phyloP scores from a whole-genome alignment of 2,329 filamentous ascomycete genomes.

The Sclerotinia nivalis region DNA sequence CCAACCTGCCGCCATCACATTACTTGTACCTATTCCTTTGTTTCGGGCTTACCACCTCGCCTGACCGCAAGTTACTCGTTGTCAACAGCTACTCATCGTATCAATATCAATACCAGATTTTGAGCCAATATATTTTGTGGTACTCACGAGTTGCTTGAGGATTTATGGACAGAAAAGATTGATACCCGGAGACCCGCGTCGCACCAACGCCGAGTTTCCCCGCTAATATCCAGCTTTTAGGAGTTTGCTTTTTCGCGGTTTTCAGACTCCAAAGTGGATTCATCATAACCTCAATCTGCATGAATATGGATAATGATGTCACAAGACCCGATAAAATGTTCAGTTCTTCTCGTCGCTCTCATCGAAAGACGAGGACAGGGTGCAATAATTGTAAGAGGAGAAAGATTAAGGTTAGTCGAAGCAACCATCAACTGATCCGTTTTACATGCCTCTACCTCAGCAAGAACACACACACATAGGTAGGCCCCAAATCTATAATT shows the following conservation, averaged over 20 bases:
- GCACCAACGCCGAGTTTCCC: neutral
- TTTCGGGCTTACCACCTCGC: neutral
- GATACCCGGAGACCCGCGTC: neutral
- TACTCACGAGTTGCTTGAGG: neutral
- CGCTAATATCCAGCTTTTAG: neutral
- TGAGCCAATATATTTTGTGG: neutral
- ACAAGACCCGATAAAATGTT: constrained; percentile 9
- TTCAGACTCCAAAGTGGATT: neutral
- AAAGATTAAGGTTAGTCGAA: constrained; percentile 18
- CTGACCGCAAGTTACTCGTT: neutral
- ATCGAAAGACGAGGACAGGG: constrained; percentile 16
- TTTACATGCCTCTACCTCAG: neutral
- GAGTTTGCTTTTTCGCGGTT: neutral
- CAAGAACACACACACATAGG: neutral
- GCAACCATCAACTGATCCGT: too few species aligned
- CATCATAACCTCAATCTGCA: neutral
- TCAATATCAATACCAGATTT: neutral
- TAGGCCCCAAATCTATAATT: neutral
- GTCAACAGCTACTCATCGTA: neutral
- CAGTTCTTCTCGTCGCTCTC: constrained; percentile 19
- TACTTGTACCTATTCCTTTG: neutral
- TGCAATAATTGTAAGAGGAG: constrained; percentile 20
- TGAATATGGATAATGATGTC: constrained; percentile 8
- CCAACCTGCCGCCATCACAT: too few species aligned
- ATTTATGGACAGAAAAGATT: neutral